These are phyloP conservation scores for Cenchrus americanus DNA, from an alignment of 176 grass and related monocot genomes.

Conservation along the genomic window DNA sequence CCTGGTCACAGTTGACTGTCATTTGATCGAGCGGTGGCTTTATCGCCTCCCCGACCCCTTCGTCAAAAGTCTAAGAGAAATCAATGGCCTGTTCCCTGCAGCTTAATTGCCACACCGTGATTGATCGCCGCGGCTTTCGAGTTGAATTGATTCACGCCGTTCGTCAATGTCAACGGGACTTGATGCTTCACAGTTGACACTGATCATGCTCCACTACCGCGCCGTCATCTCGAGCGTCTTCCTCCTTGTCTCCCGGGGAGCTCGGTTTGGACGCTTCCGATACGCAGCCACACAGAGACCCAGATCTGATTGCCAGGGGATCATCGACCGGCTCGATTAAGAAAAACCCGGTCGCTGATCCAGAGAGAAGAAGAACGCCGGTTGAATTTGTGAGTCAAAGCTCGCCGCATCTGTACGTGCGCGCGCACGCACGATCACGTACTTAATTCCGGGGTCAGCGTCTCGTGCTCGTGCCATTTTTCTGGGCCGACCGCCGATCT, in stretches of 20 bases:
- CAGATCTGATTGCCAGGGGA: conserved; percentile 26
- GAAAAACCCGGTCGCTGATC: conserved; percentile 30
- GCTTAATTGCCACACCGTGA: not conserved
- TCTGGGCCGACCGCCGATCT: not conserved
- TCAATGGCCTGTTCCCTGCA: not conserved
- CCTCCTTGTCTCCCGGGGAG: conserved; percentile 45
- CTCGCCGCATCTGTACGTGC: not conserved
- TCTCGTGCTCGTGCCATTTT: conserved; percentile 25
- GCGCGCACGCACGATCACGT: conserved; percentile 2
- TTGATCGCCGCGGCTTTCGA: not conserved
- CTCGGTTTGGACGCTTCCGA: conserved; percentile 28
- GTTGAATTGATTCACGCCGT: not conserved
- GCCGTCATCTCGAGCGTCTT: conserved; percentile 27
- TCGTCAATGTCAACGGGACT: not conserved
- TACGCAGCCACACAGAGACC: not conserved
- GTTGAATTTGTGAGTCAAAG: conserved; percentile 14
- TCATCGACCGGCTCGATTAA: conserved; percentile 34
- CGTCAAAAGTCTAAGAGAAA: not conserved
- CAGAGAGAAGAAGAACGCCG: conserved; percentile 35
- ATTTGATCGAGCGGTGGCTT: not conserved
- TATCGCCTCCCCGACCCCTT: not conserved
- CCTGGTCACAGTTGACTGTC: not conserved
- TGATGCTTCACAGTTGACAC: not conserved
- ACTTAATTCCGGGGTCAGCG: not conserved
- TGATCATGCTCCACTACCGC: not conserved